Evolutionary conservation across 2,329 filamentous ascomycete species (phyloP), one percentile per base, ranked within the genome.

Genomic region (Cadophora malorum): DNA sequence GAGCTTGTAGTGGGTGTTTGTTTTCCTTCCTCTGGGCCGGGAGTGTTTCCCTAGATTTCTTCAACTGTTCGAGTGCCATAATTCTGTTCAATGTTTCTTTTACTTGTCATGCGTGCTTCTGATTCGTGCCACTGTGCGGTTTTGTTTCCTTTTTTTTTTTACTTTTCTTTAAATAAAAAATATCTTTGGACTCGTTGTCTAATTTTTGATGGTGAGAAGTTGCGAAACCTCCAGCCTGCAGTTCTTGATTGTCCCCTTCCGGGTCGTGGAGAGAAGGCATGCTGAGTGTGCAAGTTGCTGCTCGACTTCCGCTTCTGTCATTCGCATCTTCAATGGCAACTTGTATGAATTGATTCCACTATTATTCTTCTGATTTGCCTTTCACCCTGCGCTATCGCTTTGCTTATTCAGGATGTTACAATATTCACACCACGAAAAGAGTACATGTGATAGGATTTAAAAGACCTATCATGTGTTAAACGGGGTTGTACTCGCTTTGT

Each of bases 231-330:
- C 21, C 9, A 25, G n/a, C n/a, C 49, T 14, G 49, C 49, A 25
- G 49, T 28, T 52, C 49, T 2, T 28, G 10, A 12, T 12, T 19
- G 8, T 53, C 25, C 50, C 4, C 25, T 19, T 53, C 50, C 25
- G 23, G 50, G 12, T 53, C 10, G 49, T 52, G 25, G 50, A 7
- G 50, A 31, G 12, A 6, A 8, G 21, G 19, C n/a, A 53, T 53
- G 50, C 50, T 53, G 23, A 31, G 50, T 53, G 50, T 53, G 50
- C 50, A 53, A 8, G 7, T 28, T 53, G 50, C 50, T 31, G 25
- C 23, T 19, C 23, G 4, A 53, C 14, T 28, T 53, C n/a, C n/a
- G 50, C 50, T 53, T 53, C n/a, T n/a, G n/a, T n/a, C n/a, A n/a
- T n/a, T n/a, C n/a, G n/a, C n/a, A n/a, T n/a, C n/a, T n/a, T n/a